Base-by-base conservation (phyloP, 768 basidiomycete species). In the Suillus occidentalis region DNA sequence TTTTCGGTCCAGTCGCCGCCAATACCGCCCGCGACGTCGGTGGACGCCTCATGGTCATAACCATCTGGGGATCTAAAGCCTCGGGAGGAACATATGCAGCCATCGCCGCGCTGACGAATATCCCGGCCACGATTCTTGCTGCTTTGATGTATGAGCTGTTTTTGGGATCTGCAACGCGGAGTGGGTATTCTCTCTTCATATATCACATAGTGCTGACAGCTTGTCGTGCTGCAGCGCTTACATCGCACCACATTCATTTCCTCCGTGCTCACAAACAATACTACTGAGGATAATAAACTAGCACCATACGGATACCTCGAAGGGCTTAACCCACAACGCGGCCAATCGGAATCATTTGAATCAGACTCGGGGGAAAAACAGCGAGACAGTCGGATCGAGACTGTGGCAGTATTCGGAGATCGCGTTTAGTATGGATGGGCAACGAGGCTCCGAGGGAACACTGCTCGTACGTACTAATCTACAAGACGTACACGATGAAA, bases 11-110 rank as follows among this genome's bases (percentile, higher is more conserved):
- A 86, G 83, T 91, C 53, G 81, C 87, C 16, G 79, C 88, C 40
- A 91, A 91, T 73, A 75, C 87, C 4, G 88, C 89, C 36, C 87
- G 89, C 70, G 89, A 91, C 72, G 36, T 91, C 50, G 89, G 89
- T 22, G 86, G 82, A 5, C 84, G 89, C 18, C 66, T 90, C n/a
- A 82, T 84, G 68, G 84, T 81, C 1, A 71, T 91, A 74, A 80
- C 87, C 4, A 83, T 90, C 62, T 90, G 85, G 82, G 89, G 89
- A 22, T 70, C 40, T 2, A 70, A 72, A 67, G 87, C 86, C 37
- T 73, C 75, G 37, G 88, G 87, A 45, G 84, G 83, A 20, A 67
- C 71, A 7, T 90, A 89, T 69, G 83, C 85, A 2, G 89, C 87
- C 12, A 83, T 90, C 59, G 72, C 88, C 1, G 85, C 89, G 2